Conservation (phyloP, 768 basidiomycete species). For the Panaeolus papilionaceus region DNA sequence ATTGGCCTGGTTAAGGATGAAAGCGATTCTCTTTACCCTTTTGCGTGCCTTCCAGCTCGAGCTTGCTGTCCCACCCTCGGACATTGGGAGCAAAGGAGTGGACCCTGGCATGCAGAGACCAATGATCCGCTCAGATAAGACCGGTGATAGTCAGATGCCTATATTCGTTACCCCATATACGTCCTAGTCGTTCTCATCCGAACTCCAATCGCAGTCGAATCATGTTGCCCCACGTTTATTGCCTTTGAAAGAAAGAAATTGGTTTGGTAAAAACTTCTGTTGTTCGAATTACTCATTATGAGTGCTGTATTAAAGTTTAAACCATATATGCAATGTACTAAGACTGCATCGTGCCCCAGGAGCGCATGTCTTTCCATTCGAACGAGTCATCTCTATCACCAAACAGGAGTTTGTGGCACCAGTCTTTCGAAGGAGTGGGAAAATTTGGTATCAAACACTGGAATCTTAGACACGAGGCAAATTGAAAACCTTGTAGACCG, state of each 20-base stretch:
- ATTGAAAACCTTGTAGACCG: too few relatives aligned
- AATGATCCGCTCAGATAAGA: constrained; percentile 44
- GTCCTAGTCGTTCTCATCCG: background rate
- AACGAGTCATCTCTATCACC: too few relatives aligned
- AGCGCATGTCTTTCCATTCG: too few relatives aligned
- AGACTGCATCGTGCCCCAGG: too few relatives aligned
- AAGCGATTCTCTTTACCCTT: constrained; percentile 38
- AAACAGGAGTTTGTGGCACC: too few relatives aligned
- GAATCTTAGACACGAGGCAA: too few relatives aligned
- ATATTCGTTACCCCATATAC: constrained; percentile 26
- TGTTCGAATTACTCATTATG: too few relatives aligned
- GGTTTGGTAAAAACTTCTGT: too few relatives aligned
- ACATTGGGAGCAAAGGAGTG: constrained; percentile 38
- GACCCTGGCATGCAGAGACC: constrained; percentile 49
- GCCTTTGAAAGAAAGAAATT: background rate
- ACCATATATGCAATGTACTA: too few relatives aligned
- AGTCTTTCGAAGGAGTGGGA: too few relatives aligned
- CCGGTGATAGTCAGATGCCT: constrained; percentile 51
- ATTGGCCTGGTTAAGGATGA: constrained; percentile 29
- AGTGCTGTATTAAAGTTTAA: too few relatives aligned
- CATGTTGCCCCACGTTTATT: background rate
- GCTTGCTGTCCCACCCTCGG: constrained; percentile 47
- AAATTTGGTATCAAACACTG: too few relatives aligned
- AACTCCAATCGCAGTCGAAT: background rate
- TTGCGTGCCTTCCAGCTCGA: constrained; percentile 52